Conservation (phyloP, 2,329 filamentous ascomycete genomes). For the Exophiala mesophila region DNA sequence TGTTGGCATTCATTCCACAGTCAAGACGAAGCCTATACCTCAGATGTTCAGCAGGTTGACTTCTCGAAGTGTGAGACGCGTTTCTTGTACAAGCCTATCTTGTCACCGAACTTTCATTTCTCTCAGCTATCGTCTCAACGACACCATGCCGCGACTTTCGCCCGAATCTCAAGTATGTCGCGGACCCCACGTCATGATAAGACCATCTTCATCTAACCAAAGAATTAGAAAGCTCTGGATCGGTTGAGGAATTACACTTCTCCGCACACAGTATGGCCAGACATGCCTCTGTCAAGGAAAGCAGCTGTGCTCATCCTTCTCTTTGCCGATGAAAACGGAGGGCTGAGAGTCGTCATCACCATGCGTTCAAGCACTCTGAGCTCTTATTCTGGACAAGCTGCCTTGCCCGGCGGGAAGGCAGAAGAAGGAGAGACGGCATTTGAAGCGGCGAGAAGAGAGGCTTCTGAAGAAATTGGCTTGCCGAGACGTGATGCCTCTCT, state of each 20-base stretch:
- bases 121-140: slow-evolving; percentile 1
- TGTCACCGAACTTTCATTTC: slow-evolving; percentile 9
- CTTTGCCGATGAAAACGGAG: slow-evolving; percentile 76
- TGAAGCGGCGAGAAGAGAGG: slow-evolving; percentile 82
- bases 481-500: slow-evolving; percentile 58
- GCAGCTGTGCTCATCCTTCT: slow-evolving; percentile 85
- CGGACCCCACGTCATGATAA: not conserved
- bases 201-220: not conserved
- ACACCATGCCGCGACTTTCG: slow-evolving; percentile 23
- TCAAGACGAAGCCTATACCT: not conserved
- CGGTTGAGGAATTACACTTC: slow-evolving; percentile 53
- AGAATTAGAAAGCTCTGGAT: slow-evolving; percentile 46
- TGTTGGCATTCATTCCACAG: not conserved
- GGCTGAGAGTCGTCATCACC: slow-evolving; percentile 64
- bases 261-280: slow-evolving; percentile 54
- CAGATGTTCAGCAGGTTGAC: not conserved
- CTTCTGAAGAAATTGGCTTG: slow-evolving; percentile 88
- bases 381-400: slow-evolving; percentile 75
- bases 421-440: slow-evolving; percentile 53
- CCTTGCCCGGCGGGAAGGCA: slow-evolving; percentile 74
- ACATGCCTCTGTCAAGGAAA: slow-evolving; percentile 58
- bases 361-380: slow-evolving; percentile 56
- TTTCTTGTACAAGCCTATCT: not conserved
- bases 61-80: not conserved
- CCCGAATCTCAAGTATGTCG: slow-evolving; percentile 19